Evolutionary conservation across 768 basidiomycete species (phyloP).

Genomic region (Pholiota molesta): DNA sequence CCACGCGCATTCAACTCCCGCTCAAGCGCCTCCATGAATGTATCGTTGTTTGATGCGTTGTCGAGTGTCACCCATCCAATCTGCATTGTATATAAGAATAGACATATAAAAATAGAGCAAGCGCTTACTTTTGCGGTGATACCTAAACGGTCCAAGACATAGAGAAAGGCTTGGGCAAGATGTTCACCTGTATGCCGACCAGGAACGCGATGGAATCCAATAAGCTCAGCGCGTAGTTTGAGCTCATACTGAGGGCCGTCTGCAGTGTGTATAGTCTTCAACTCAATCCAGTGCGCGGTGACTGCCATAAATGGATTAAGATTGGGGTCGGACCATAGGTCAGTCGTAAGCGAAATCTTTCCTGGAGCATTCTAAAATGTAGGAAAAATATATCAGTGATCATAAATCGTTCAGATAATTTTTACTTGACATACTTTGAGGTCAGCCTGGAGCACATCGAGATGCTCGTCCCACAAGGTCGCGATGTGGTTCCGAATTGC

Average conservation of each 20-base stretch:
- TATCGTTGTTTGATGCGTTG: constrained; percentile 38
- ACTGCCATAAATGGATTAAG: constrained; percentile 42
- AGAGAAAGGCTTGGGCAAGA: neutral
- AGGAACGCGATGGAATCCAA: constrained; percentile 38
- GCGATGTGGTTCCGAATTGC: too few relatives aligned
- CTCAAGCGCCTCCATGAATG: constrained; percentile 28
- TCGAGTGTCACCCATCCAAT: constrained; percentile 41
- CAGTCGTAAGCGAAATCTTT: constrained; percentile 35
- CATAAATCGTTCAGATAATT: too few relatives aligned
- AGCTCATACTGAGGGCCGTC: constrained; percentile 27
- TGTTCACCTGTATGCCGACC: constrained; percentile 30
- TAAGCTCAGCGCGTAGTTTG: constrained; percentile 33
- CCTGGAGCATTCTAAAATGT: too few relatives aligned
- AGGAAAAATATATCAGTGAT: too few relatives aligned
- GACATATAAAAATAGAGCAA: too few relatives aligned
- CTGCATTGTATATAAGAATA: constrained; percentile 18
- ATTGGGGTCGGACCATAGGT: constrained; percentile 40
- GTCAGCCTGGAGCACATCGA: too few relatives aligned
- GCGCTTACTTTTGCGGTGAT: too few relatives aligned
- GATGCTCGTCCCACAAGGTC: too few relatives aligned
- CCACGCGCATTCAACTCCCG: constrained; percentile 16
- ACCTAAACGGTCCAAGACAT: too few relatives aligned
- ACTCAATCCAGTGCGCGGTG: constrained; percentile 44
- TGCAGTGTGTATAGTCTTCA: constrained; percentile 15
- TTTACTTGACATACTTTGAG: too few relatives aligned